Percentiles rank a stretch among this genome's conserved stretches.
Evolutionary conservation across 169 alveolate species (phyloP).

Genomic region (Toxoplasma gondii): DNA sequence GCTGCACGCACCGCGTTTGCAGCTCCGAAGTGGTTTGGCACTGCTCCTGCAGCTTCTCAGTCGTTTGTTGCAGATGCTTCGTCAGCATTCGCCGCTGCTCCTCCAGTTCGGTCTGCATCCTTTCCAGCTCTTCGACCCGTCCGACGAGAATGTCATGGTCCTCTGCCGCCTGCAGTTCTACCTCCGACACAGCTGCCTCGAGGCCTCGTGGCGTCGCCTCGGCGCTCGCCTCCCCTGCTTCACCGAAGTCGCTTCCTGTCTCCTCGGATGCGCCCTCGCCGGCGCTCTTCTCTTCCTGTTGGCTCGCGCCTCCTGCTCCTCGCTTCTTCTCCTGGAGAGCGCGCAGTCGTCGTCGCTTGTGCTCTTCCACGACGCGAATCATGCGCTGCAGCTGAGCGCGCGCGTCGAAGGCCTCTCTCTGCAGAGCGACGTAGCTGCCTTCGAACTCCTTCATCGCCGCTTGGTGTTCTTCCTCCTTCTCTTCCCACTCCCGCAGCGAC

Average conservation of each 20-base stretch:
- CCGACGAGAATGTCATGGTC: neutral
- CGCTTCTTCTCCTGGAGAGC: neutral
- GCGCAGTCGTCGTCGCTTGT: neutral
- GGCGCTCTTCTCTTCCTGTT: neutral
- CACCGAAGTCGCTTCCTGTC: too few relatives aligned
- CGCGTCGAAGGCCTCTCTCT: neutral
- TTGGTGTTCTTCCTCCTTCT: neutral
- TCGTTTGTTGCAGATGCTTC: neutral
- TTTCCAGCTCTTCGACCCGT: neutral
- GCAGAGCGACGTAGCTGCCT: neutral
- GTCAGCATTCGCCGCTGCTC: neutral
- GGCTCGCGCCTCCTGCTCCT: neutral
- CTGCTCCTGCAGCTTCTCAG: conserved; percentile 2
- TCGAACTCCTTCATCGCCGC: conserved; percentile 11
- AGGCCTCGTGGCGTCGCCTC: neutral
- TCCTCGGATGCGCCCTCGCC: neutral
- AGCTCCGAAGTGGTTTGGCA: neutral
- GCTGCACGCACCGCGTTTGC: neutral
- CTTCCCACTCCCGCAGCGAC: conserved; percentile 12
- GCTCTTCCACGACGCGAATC: neutral
- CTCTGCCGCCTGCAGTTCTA: neutral
- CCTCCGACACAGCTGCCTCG: neutral
- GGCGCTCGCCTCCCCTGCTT: neutral
- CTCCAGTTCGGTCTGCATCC: neutral
- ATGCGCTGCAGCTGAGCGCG: neutral